Conservation (phyloP, 495 filamentous ascomycete species). For the Venustampulla echinocandica region DNA sequence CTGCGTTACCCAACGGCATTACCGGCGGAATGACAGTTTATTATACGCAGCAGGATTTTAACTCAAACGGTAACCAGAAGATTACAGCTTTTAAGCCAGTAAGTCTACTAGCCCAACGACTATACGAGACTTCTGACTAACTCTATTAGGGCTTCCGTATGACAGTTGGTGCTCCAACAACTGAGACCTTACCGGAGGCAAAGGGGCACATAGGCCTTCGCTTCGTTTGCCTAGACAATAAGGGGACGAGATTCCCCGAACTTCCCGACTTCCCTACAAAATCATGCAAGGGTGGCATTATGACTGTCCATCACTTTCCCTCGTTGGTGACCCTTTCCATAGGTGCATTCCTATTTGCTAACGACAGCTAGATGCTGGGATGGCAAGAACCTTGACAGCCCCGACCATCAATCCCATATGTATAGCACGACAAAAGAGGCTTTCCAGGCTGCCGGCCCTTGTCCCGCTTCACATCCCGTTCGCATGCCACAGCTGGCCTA, state of each 20-base stretch:
- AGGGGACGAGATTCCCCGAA: constrained; percentile 26
- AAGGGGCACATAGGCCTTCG: constrained; percentile 34
- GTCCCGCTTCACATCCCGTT: constrained; percentile 43
- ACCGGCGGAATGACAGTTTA: constrained; percentile 38
- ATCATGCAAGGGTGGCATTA: constrained; percentile 52
- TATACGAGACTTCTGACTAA: constrained; percentile 2
- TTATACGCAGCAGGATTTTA: constrained; percentile 33
- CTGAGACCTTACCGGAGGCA: constrained; percentile 29
- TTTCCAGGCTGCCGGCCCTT: constrained; percentile 35
- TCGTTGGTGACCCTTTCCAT: constrained; percentile 27
- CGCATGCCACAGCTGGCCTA: constrained; percentile 50
- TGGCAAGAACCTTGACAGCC: constrained; percentile 54
- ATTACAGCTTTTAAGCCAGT: constrained; percentile 34
- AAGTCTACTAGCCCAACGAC: constrained; percentile 12
- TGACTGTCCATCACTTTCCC: constrained; percentile 77
- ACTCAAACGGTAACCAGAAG: constrained; percentile 32
- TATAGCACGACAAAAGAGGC: constrained; percentile 20
- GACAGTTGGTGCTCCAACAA: constrained; percentile 52
- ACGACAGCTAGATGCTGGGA: constrained; percentile 60
- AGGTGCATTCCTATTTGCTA: constrained; percentile 15
- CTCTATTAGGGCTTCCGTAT: constrained; percentile 63
- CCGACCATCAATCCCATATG: constrained; percentile 48
- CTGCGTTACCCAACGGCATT: constrained; percentile 24
- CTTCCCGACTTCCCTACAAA: constrained; percentile 42
- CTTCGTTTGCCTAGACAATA: constrained; percentile 41